Evolutionary conservation across 148 eudicot genomes (phyloP).

Genomic region (Fagopyrum tataricum): DNA sequence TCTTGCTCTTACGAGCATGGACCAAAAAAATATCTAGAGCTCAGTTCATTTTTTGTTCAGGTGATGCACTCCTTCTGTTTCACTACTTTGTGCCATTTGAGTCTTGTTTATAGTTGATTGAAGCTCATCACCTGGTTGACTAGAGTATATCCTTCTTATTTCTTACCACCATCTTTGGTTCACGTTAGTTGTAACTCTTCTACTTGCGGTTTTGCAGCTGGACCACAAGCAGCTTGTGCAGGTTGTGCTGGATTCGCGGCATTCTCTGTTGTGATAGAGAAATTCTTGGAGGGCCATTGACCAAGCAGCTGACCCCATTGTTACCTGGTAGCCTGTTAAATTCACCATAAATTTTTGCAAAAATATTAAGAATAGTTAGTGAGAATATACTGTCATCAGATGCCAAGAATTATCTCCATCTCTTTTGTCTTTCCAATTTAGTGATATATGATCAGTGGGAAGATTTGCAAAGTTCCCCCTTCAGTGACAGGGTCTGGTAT

Average conservation of each 20-base stretch:
- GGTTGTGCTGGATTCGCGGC: conserved; percentile 96
- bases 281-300: conserved; percentile 67
- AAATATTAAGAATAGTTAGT: neutral
- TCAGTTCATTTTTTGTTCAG: neutral
- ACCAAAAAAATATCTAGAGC: neutral
- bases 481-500: neutral
- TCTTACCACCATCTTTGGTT: neutral
- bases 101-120: neutral
- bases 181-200: neutral
- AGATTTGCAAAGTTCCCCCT: neutral
- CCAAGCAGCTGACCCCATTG: neutral
- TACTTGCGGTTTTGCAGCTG: conserved; percentile 36
- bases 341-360: neutral
- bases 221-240: conserved; percentile 82
- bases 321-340: neutral
- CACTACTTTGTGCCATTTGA: neutral
- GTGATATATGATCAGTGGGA: neutral
- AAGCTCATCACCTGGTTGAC: neutral
- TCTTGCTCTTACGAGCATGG: neutral
- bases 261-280: conserved; percentile 82
- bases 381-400: conserved; percentile 5
- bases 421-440: neutral
- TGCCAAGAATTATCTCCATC: neutral
- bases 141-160: neutral
- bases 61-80: neutral